These are phyloP conservation scores for Phyllosticta citriasiana DNA, from an alignment of 2,329 filamentous ascomycete species.

Conservation along the genomic window DNA sequence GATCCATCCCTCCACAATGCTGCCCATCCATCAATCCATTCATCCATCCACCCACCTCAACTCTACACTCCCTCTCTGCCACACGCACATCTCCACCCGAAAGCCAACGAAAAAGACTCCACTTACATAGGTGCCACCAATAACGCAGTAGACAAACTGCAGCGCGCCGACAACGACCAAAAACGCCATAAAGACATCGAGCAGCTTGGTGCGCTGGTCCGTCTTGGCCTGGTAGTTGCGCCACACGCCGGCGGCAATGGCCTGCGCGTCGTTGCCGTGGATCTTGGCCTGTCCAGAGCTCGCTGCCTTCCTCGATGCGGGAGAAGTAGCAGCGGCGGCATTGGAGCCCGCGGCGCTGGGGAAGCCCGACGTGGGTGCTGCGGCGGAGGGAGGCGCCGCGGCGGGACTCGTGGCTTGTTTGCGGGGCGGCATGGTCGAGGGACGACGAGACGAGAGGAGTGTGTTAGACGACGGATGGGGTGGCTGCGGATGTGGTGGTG, in stretches of 20 bases:
- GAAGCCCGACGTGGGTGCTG: constrained; percentile 17
- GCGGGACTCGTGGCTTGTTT: constrained; percentile 9
- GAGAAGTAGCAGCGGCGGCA: constrained; percentile 12
- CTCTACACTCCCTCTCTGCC: neutral
- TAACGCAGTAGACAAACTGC: constrained; percentile 86
- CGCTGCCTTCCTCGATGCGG: neutral
- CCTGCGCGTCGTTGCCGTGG: constrained; percentile 33
- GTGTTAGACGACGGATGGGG: constrained; percentile 12
- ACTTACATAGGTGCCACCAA: constrained; percentile 90
- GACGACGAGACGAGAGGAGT: neutral
- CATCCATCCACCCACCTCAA: neutral
- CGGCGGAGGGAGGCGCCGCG: constrained; percentile 7
- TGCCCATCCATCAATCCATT: constrained; percentile 9
- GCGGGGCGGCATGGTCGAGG: constrained; percentile 10
- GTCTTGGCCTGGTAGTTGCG: constrained; percentile 71
- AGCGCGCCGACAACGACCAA: constrained; percentile 75
- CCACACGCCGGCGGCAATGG: constrained; percentile 62
- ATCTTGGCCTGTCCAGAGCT: constrained; percentile 16
- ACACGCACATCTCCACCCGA: neutral
- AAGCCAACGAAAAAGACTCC: neutral
- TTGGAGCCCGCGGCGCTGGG: constrained; percentile 6
- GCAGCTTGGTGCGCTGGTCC: constrained; percentile 80
- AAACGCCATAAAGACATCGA: constrained; percentile 86
- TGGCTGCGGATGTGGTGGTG: neutral
- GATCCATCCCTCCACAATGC: no score